Conservation (phyloP, 805 yeast genomes). For the Candida montana region DNA sequence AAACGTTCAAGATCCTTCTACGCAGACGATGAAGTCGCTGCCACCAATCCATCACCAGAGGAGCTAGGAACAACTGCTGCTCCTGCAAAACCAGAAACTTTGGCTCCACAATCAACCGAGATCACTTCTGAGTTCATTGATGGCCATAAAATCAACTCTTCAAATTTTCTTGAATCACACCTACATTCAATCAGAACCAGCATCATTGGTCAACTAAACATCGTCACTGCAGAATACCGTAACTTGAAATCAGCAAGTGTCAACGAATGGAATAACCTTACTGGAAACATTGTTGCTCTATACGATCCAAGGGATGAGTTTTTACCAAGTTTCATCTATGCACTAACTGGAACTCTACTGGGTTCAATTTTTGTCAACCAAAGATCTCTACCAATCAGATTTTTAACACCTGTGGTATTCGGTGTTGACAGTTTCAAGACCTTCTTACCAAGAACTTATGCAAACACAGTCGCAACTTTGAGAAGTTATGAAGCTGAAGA, state of each 20-base stretch:
- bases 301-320: slow-evolving; percentile 25
- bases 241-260: slow-evolving; percentile 21
- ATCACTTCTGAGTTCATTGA: slow-evolving; percentile 17
- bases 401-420: slow-evolving; percentile 44
- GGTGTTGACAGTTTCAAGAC: slow-evolving; percentile 40
- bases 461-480: slow-evolving; percentile 26
- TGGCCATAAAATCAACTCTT: slow-evolving; percentile 23
- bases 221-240: slow-evolving; percentile 20
- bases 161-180: slow-evolving; percentile 19
- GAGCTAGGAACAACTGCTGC: not conserved
- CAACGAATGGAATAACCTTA: slow-evolving; percentile 21
- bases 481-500: slow-evolving; percentile 29
- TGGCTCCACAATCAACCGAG: slow-evolving; percentile 4
- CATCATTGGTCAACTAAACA: slow-evolving; percentile 14
- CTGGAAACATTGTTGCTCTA: slow-evolving; percentile 15
- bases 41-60: slow-evolving; percentile 4
- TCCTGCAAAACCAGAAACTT: slow-evolving; percentile 4
- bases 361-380: slow-evolving; percentile 51
- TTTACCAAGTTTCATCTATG: slow-evolving; percentile 49
- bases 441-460: slow-evolving; percentile 47
- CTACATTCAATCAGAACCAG: slow-evolving; percentile 14
- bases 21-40: slow-evolving; percentile 15
- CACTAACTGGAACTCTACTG: slow-evolving; percentile 48
- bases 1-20: slow-evolving; percentile 24
- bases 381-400: slow-evolving; percentile 44